Evolutionary conservation across 2,329 filamentous ascomycete genomes (phyloP).

Genomic region (Aspergillus sp.): DNA sequence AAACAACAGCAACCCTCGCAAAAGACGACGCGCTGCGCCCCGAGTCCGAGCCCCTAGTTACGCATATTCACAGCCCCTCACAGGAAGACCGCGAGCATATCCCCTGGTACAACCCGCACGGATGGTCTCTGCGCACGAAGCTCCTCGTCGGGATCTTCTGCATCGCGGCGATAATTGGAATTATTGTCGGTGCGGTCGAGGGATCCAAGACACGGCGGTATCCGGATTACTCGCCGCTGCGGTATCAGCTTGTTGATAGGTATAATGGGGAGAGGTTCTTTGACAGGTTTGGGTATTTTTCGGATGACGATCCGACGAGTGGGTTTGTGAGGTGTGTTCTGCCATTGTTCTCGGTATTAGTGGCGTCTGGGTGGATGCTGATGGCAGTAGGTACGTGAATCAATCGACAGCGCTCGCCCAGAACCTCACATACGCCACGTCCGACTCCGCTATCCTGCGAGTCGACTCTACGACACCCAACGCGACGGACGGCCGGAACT

Average conservation of each 20-base stretch:
- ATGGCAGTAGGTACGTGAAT: constrained; percentile 44
- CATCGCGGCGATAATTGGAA: constrained; percentile 51
- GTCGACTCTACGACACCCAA: constrained; percentile 66
- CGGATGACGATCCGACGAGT: constrained; percentile 48
- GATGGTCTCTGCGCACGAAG: constrained; percentile 61
- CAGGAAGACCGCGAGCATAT: background rate
- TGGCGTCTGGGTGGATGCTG: too few species aligned
- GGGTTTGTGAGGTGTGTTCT: constrained; percentile 54
- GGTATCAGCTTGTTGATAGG: constrained; percentile 48
- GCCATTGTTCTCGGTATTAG: background rate
- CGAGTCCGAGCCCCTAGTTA: background rate
- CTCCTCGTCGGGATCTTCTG: constrained; percentile 46
- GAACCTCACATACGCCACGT: constrained; percentile 66
- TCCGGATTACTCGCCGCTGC: constrained; percentile 48
- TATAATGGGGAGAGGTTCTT: constrained; percentile 50
- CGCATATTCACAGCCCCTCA: constrained; percentile 14
- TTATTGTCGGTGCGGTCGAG: constrained; percentile 52
- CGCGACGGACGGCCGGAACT: constrained; percentile 64
- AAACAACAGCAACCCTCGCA: background rate
- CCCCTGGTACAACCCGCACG: constrained; percentile 53
- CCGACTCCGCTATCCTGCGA: constrained; percentile 58
- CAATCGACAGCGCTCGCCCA: constrained; percentile 34
- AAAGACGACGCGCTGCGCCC: background rate
- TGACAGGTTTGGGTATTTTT: constrained; percentile 52
- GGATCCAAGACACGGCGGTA: constrained; percentile 45